These are phyloP conservation scores for Mesembryanthemum crystallinum DNA, from an alignment of 148 eudicot species.

Conservation along the genomic window DNA sequence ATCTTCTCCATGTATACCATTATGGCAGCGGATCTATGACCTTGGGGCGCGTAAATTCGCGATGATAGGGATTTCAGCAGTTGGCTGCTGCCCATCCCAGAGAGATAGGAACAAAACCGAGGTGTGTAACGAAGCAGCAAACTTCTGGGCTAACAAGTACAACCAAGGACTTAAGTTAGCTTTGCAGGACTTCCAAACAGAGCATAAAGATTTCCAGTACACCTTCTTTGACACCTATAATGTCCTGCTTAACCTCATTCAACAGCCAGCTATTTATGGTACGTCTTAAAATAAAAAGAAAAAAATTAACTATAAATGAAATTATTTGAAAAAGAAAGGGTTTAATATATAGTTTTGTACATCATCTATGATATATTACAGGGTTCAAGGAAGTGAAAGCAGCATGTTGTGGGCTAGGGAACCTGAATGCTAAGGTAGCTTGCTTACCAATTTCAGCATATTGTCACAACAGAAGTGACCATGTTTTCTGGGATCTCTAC, in stretches of 20 bases:
- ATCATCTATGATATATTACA: constrained; percentile 28
- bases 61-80: constrained; percentile 43
- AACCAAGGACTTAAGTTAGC: constrained; percentile 47
- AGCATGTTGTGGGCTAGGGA: constrained; percentile 89
- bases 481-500: constrained; percentile 82
- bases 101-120: constrained; percentile 39
- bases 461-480: constrained; percentile 61
- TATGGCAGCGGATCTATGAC: constrained; percentile 44
- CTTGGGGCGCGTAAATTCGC: constrained; percentile 62
- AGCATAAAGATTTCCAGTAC: constrained; percentile 46
- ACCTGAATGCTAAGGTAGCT: constrained; percentile 51
- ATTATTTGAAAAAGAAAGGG: no score
- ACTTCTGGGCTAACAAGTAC: constrained; percentile 50
- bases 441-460: constrained; percentile 60
- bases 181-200: constrained; percentile 35
- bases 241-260: constrained; percentile 40
- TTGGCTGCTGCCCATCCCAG: constrained; percentile 72
- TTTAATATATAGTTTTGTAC: background rate
- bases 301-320: no score
- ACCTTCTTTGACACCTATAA: constrained; percentile 50
- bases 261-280: constrained; percentile 58
- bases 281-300: background rate
- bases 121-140: constrained; percentile 57
- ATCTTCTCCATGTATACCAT: background rate
- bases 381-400: constrained; percentile 69